These are phyloP conservation scores for Blastomyces silverae DNA, from an alignment of 2,329 filamentous ascomycete species.

Conservation along the genomic window DNA sequence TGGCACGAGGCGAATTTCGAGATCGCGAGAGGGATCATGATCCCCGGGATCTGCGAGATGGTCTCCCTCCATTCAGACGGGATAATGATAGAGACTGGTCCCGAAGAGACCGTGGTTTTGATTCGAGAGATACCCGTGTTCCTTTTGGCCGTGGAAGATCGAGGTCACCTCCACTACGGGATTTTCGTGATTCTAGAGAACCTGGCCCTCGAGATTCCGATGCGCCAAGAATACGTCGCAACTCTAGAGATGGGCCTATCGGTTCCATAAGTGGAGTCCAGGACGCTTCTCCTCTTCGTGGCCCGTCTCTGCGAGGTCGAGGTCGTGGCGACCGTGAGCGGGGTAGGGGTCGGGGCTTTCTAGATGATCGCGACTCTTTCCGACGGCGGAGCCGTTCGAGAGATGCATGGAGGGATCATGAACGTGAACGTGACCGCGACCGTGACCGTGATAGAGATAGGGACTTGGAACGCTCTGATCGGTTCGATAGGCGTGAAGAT, in stretches of 20 bases:
- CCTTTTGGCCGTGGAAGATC: conserved; percentile 44
- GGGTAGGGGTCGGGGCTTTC: conserved; percentile 38
- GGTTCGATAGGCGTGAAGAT: conserved; percentile 30
- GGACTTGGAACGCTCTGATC: conserved; percentile 22
- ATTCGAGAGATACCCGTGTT: conserved; percentile 39
- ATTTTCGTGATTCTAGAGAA: conserved; percentile 38
- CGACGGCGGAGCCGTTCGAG: conserved; percentile 41
- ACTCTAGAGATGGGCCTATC: conserved; percentile 40
- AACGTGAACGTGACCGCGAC: conserved; percentile 34
- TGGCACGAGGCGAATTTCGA: conserved; percentile 54
- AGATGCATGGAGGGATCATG: conserved; percentile 40
- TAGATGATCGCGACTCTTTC: conserved; percentile 40
- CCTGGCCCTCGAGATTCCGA: conserved; percentile 35
- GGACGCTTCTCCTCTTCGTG: conserved; percentile 35
- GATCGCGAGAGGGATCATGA: conserved; percentile 38
- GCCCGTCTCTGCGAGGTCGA: conserved; percentile 38
- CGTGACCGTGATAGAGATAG: conserved; percentile 31
- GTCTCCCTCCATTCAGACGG: conserved; percentile 34
- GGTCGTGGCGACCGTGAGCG: conserved; percentile 41
- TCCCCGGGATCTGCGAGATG: conserved; percentile 28
- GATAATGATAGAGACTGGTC: conserved; percentile 42
- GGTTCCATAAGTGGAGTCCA: conserved; percentile 33
- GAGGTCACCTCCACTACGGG: conserved; percentile 37
- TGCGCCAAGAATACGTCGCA: conserved; percentile 37
- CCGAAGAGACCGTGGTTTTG: conserved; percentile 44